Base-by-base conservation (phyloP, 805 yeast genomes). In the Metschnikowia chrysomelidarum region DNA sequence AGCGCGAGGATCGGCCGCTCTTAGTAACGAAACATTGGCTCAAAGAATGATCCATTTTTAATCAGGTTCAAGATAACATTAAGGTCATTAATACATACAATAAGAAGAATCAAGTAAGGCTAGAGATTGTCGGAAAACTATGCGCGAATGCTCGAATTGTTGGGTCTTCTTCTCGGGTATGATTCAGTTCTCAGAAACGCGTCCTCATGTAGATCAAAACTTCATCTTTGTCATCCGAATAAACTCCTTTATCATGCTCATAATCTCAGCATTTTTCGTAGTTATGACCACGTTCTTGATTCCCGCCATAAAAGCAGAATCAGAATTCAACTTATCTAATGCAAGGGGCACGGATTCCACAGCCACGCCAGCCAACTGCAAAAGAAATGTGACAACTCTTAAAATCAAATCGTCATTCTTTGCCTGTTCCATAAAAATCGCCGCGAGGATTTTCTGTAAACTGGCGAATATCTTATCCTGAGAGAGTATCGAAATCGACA, bases 11-110 rank as follows among this genome's bases (percentile, higher is more conserved):
- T 46, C 51, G 19, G 63, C 57, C 10, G 23, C 23, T 1, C 27
- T 27, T 2, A 36, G 34, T 16, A 20, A 30, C 7, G 49, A 42
- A n/a, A 60, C 68, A 2, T 50, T 67, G 36, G 71, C 70, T 5
- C 71, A 66, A 44, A 48, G 69, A 27, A 47, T 62, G 40, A 57
- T 65, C 16, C 66, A 64, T 33, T 64, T 66, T 37, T 67, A 43
- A 31, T 31, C 16, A 6, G 21, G 20, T 14, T 6, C 7, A 24
- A 19, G 16, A 16, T 5, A 17, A 28, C 24, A 14, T n/a, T 27
- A 8, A 10, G n/a, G 21, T 24, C 14, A 17, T n/a, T 7, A 22
- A 6, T 18, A 27, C 7, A 12, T 17, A 4, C 24, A 19, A 12
- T 6, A 10, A 23, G 6, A 5, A 5, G 11, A n/a, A 27, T 18